Evolutionary conservation across 257 asterid species (phyloP).

Genomic region (Haberlea rhodopensis): DNA sequence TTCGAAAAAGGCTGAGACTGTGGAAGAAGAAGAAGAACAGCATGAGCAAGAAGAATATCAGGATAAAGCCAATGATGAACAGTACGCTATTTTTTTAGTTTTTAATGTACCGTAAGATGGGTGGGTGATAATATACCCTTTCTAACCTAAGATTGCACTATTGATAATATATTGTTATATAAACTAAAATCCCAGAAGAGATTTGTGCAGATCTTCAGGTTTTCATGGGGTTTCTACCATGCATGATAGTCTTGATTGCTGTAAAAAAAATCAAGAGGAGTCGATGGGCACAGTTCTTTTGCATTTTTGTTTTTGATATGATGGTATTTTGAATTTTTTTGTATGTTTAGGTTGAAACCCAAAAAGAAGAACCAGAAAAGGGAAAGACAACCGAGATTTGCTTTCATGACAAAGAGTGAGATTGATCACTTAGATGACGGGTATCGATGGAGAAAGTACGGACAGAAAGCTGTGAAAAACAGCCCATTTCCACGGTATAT

Average conservation of each 20-base stretch:
- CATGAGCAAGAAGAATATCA: slow-evolving; percentile 28
- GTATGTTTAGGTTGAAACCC: slow-evolving; percentile 45
- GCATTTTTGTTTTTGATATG: not conserved
- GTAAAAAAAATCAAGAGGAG: too few relatives aligned
- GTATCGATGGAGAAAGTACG: slow-evolving; percentile 85
- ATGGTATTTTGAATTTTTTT: slow-evolving; percentile 6
- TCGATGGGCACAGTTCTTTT: not conserved
- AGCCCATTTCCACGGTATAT: slow-evolving; percentile 76
- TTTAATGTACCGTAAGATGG: too few relatives aligned
- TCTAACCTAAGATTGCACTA: too few relatives aligned
- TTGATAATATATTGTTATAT: too few relatives aligned
- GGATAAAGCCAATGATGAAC: too few relatives aligned
- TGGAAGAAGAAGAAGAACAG: slow-evolving; percentile 29
- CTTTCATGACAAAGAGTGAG: slow-evolving; percentile 87
- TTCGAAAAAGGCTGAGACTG: slow-evolving; percentile 11
- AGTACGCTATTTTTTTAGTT: too few relatives aligned
- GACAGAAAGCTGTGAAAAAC: slow-evolving; percentile 87
- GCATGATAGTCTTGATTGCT: too few relatives aligned
- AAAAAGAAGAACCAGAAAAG: slow-evolving; percentile 53
- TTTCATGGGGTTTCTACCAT: too few relatives aligned
- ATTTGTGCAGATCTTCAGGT: too few relatives aligned
- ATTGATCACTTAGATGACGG: slow-evolving; percentile 83
- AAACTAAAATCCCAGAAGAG: too few relatives aligned
- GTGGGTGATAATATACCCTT: too few relatives aligned
- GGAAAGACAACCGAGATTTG: slow-evolving; percentile 65